phyloP scores from a whole-genome alignment of 257 asterid species.

The Solanum chmielewskii region DNA sequence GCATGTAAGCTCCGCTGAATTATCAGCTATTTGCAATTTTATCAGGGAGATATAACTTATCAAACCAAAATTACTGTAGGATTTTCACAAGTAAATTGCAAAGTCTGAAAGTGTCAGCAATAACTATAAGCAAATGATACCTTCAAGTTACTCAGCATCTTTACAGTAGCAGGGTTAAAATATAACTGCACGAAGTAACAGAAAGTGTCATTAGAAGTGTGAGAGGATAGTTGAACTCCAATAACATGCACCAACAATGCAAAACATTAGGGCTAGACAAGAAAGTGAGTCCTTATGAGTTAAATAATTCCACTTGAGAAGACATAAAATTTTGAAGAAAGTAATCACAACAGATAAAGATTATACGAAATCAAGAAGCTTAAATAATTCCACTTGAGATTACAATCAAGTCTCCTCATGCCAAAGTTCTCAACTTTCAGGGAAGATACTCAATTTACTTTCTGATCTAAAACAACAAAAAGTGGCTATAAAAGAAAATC shows the following conservation, averaged over 20 bases:
- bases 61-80: neutral
- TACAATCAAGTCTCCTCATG: neutral
- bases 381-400: neutral
- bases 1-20: neutral
- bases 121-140: conserved; percentile 19
- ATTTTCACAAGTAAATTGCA: neutral
- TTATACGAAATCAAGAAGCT: neutral
- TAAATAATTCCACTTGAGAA: neutral
- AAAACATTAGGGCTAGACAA: neutral
- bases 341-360: neutral
- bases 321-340: neutral
- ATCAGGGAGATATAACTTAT: neutral
- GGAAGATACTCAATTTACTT: neutral
- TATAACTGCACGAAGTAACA: conserved; percentile 51
- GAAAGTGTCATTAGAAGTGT: neutral
- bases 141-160: conserved; percentile 99
- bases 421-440: neutral
- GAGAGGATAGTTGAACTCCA: neutral
- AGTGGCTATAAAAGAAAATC: neutral
- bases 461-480: neutral
- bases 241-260: neutral
- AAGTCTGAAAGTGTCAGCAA: neutral
- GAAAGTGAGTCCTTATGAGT: neutral
- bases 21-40: neutral
- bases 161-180: conserved; percentile 97